Percentiles rank a stretch among this genome's conserved stretches.
Evolutionary conservation across 1,284 basidiomycete genomes (phyloP).

Genomic region (Heterobasidion irregulare): DNA sequence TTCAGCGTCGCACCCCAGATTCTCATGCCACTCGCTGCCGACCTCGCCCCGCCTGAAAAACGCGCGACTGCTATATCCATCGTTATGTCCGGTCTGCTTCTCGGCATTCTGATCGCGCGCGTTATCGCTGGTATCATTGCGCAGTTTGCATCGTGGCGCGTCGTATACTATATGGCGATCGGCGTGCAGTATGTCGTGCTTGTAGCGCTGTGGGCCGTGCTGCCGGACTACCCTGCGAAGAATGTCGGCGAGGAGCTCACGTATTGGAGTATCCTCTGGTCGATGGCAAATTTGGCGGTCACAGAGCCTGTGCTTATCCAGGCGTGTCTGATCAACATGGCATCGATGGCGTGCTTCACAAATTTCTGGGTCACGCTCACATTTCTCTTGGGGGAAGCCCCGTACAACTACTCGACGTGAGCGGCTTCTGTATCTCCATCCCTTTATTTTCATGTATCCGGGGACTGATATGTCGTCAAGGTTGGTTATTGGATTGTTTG

Average conservation of each 20-base stretch:
- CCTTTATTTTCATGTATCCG: not conserved
- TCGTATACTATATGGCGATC: constrained; percentile 38
- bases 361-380: constrained; percentile 41
- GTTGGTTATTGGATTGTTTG: constrained; percentile 47
- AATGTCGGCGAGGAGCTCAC: constrained; percentile 23
- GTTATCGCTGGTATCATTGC: constrained; percentile 41
- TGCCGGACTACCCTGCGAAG: constrained; percentile 47
- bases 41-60: constrained; percentile 39
- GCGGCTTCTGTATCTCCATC: not conserved
- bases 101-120: constrained; percentile 41
- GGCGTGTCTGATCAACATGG: constrained; percentile 32
- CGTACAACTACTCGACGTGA: constrained; percentile 31
- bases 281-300: constrained; percentile 36
- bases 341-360: constrained; percentile 23
- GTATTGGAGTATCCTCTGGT: constrained; percentile 36
- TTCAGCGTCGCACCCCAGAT: constrained; percentile 33
- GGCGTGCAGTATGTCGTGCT: constrained; percentile 28
- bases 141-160: constrained; percentile 35
- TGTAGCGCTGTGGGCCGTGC: constrained; percentile 26
- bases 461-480: constrained; percentile 14
- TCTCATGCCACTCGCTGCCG: constrained; percentile 44
- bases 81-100: constrained; percentile 38
- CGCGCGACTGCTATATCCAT: constrained; percentile 42
- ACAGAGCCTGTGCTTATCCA: constrained; percentile 46
- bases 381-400: constrained; percentile 39